These are phyloP conservation scores for Acephala macrosclerotiorum DNA, from an alignment of 2,329 filamentous ascomycete genomes.

Conservation along the genomic window DNA sequence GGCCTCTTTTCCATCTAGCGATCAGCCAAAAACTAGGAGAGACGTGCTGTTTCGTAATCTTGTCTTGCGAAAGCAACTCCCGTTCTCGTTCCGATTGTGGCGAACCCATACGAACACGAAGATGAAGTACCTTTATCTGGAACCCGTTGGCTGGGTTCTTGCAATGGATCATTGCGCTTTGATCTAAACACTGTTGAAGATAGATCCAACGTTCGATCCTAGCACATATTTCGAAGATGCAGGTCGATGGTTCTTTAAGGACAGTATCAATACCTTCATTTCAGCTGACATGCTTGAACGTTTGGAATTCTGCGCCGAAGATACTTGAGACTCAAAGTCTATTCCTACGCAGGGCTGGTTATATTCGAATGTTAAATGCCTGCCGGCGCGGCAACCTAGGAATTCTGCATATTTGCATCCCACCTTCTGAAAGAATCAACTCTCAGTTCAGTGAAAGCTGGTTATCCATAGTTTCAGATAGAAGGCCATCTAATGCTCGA, in stretches of 20 bases:
- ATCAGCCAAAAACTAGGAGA: not conserved
- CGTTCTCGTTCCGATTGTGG: not conserved
- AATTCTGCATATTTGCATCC: not conserved
- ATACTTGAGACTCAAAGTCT: not conserved
- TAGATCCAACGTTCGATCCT: not conserved
- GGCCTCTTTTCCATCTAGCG: not conserved
- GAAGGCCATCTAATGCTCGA: slow-evolving; percentile 4
- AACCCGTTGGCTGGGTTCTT: slow-evolving; percentile 1
- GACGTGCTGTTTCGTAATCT: not conserved
- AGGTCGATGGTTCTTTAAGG: not conserved
- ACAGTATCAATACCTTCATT: not conserved
- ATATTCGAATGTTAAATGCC: slow-evolving; percentile 2
- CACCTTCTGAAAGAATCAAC: not conserved
- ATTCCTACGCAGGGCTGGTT: slow-evolving; percentile 1
- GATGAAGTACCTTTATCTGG: not conserved
- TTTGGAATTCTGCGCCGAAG: not conserved
- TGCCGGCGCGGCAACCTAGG: not conserved
- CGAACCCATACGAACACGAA: not conserved
- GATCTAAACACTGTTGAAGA: not conserved
- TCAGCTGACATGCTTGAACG: not conserved
- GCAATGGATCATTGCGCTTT: not conserved
- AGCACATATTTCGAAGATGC: not conserved
- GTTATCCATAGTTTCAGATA: not conserved
- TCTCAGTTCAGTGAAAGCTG: not conserved
- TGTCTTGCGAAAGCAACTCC: slow-evolving; percentile 2